phyloP scores from a whole-genome alignment of 257 asterid genomes.

The Ilex asprella region DNA sequence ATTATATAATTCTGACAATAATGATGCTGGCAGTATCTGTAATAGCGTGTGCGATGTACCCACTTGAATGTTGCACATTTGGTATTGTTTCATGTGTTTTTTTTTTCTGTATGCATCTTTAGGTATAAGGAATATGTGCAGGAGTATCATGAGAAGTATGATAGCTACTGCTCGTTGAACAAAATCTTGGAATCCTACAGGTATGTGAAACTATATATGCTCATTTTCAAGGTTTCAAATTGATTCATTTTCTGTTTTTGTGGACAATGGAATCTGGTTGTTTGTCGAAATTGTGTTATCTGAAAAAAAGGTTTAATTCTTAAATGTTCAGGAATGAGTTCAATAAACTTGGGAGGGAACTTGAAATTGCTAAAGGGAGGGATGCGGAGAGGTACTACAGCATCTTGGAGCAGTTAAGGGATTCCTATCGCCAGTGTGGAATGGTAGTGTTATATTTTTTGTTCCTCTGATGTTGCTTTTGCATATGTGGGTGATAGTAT shows the following conservation, averaged over 20 bases:
- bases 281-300: constrained; percentile 13
- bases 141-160: constrained; percentile 84
- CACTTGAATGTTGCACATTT: not conserved
- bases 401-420: constrained; percentile 48
- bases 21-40: not conserved
- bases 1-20: constrained; percentile 3
- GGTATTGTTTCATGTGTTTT: constrained; percentile 12
- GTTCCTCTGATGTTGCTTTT: not conserved
- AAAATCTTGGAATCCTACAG: constrained; percentile 69
- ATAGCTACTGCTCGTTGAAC: constrained; percentile 54
- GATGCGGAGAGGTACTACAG: constrained; percentile 53
- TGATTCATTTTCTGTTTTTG: too few relatives aligned
- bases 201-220: constrained; percentile 23
- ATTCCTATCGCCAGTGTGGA: constrained; percentile 71
- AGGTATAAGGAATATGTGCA: constrained; percentile 81
- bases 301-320: constrained; percentile 15
- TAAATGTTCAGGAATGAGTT: constrained; percentile 56
- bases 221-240: too few relatives aligned
- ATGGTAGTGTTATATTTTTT: constrained; percentile 39
- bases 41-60: not conserved
- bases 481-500: too few relatives aligned
- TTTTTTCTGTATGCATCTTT: constrained; percentile 13
- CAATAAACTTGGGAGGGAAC: constrained; percentile 60
- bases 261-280: not conserved
- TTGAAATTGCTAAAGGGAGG: constrained; percentile 54